These are phyloP conservation scores for Taphrina deformans DNA, from an alignment of 1,139 yeast genomes.

Conservation along the genomic window DNA sequence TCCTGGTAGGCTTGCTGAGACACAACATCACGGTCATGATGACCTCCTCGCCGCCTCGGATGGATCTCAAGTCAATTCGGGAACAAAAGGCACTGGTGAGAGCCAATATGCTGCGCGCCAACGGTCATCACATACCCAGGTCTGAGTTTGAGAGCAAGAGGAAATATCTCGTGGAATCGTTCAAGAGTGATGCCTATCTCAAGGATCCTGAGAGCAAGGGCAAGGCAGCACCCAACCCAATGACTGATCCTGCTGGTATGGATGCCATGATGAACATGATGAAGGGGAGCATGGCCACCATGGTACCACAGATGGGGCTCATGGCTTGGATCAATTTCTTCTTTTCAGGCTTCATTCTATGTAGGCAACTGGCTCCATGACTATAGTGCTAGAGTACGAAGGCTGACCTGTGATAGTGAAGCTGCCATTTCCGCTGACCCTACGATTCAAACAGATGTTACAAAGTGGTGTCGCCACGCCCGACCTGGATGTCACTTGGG, in stretches of 20 bases:
- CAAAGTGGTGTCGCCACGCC: slow-evolving; percentile 84
- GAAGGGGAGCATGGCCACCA: slow-evolving; percentile 76
- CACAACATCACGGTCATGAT: slow-evolving; percentile 65
- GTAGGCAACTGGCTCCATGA: slow-evolving; percentile 29
- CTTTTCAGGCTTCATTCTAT: slow-evolving; percentile 83
- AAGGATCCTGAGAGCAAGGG: slow-evolving; percentile 52
- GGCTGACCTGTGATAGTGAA: slow-evolving; percentile 51
- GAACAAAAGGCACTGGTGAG: slow-evolving; percentile 62
- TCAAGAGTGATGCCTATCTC: slow-evolving; percentile 56
- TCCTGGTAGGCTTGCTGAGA: slow-evolving; percentile 79
- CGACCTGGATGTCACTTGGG: slow-evolving; percentile 88
- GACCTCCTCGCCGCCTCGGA: slow-evolving; percentile 59
- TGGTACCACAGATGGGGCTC: slow-evolving; percentile 85
- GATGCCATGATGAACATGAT: slow-evolving; percentile 80
- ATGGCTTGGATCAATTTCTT: slow-evolving; percentile 97
- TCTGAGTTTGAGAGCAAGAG: slow-evolving; percentile 56
- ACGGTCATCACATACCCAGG: slow-evolving; percentile 52
- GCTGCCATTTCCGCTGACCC: slow-evolving; percentile 79
- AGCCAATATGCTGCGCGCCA: slow-evolving; percentile 56
- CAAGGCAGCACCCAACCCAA: slow-evolving; percentile 54
- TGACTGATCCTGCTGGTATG: slow-evolving; percentile 67
- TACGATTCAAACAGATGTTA: slow-evolving; percentile 85
- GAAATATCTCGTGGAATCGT: slow-evolving; percentile 49
- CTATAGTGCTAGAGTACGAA: neutral
- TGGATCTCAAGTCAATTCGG: slow-evolving; percentile 55